Evolutionary conservation across 805 yeast species (phyloP).

Genomic region (Metschnikowia lachancei): DNA sequence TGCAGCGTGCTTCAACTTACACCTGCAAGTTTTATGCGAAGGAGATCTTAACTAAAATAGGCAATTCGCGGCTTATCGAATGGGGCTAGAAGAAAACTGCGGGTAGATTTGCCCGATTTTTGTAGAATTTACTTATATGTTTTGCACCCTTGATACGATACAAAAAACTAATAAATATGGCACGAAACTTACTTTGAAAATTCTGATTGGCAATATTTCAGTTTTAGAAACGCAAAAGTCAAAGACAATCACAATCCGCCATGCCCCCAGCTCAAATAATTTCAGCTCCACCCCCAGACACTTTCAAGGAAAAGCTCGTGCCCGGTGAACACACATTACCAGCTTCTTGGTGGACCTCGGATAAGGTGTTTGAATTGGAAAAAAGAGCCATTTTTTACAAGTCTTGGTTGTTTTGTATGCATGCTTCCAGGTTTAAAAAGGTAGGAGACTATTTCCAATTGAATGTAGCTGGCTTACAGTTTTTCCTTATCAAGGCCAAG

Average conservation of each 20-base stretch:
- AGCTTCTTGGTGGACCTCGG: constrained; percentile 66
- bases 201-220: neutral
- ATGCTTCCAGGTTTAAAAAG: constrained; percentile 50
- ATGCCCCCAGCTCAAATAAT: constrained; percentile 9
- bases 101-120: constrained; percentile 8
- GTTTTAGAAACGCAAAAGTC: neutral
- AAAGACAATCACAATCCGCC: constrained; percentile 1
- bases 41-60: constrained; percentile 8
- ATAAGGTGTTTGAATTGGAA: constrained; percentile 55
- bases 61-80: constrained; percentile 6
- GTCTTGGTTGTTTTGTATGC: constrained; percentile 56
- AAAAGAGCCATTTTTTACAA: constrained; percentile 55
- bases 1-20: neutral
- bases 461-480: constrained; percentile 51
- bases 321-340: constrained; percentile 50
- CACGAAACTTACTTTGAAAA: constrained; percentile 3
- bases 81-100: constrained; percentile 1
- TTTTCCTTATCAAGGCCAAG: constrained; percentile 54
- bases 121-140: constrained; percentile 3
- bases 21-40: neutral
- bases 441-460: constrained; percentile 57
- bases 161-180: constrained; percentile 10
- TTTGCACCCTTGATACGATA: constrained; percentile 10
- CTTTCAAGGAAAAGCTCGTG: constrained; percentile 17
- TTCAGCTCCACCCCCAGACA: constrained; percentile 28